Evolutionary conservation across 106 monocot genomes (phyloP), one percentile per base, ranked within the genome.

Genomic region (Ottelia alismoides): DNA sequence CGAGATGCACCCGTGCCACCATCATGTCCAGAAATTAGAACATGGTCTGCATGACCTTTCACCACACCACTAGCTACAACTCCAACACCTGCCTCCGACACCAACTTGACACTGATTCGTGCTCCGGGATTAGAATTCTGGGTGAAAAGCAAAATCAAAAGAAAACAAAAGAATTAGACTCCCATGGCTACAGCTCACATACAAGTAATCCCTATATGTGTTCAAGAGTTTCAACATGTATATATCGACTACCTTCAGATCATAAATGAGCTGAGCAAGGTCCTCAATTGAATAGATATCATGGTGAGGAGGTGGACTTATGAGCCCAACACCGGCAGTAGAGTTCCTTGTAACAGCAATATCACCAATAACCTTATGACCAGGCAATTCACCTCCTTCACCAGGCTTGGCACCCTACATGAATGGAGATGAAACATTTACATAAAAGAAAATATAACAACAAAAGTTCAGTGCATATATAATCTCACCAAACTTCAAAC

Each of bases 191-290:
- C n/a, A n/a, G n/a, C n/a, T n/a, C n/a, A n/a, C n/a, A n/a, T n/a
- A n/a, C n/a, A n/a, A n/a, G n/a, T n/a, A n/a, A n/a, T n/a, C n/a
- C n/a, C n/a, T n/a, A n/a, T n/a, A n/a, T n/a, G n/a, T n/a, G n/a
- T n/a, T n/a, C n/a, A n/a, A n/a, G n/a, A n/a, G n/a, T n/a, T n/a
- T n/a, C n/a, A n/a, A n/a, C n/a, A n/a, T n/a, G n/a, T n/a, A n/a
- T n/a, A n/a, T n/a, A n/a, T n/a, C n/a, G n/a, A n/a, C 51, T 81
- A 96, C 96, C 88, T 96, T 98, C 51, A 98, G 85, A 57, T 92
- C 92, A 63, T 92, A 78, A 63, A 85, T 92, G 28, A 92, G 66
- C 51, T 92, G 92, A 18, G 92, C 92, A 28, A 92, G 85, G 47
- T 92, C 85, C 62, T 92, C 98, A 46, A 98, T 98, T 5, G 92